A percentile compares a stretch with the other conserved stretches of the same genome.
phyloP scores from a whole-genome alignment of 768 basidiomycete genomes.

The Sarcodon sp. region DNA sequence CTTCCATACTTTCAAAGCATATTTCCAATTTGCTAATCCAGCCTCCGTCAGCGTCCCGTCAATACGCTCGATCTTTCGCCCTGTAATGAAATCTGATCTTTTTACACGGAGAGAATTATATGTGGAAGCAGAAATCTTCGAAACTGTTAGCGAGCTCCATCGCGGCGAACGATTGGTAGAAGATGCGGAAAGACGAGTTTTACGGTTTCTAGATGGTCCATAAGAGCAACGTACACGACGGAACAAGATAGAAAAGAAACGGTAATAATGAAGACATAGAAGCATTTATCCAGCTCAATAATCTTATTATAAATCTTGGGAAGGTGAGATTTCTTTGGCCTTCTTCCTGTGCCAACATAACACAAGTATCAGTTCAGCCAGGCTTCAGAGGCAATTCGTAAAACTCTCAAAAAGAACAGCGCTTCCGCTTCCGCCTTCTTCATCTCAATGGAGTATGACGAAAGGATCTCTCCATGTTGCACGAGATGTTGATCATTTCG shows the following conservation, averaged over 20 bases:
- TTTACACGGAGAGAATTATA: slow-evolving; percentile 87
- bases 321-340: slow-evolving; percentile 32
- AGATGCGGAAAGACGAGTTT: slow-evolving; percentile 56
- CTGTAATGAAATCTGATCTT: slow-evolving; percentile 38
- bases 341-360: background rate
- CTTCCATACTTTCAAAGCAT: slow-evolving; percentile 20
- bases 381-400: slow-evolving; percentile 80
- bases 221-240: slow-evolving; percentile 14
- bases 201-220: slow-evolving; percentile 51
- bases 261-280: slow-evolving; percentile 29
- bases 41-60: slow-evolving; percentile 10
- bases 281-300: slow-evolving; percentile 50
- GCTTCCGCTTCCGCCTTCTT: slow-evolving; percentile 43
- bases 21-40: slow-evolving; percentile 16
- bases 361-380: slow-evolving; percentile 45
- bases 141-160: slow-evolving; percentile 47
- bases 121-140: slow-evolving; percentile 77
- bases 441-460: background rate
- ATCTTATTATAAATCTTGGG: slow-evolving; percentile 70
- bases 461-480: background rate
- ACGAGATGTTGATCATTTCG: background rate
- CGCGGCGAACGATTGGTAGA: slow-evolving; percentile 59
- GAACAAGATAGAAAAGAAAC: slow-evolving; percentile 35
- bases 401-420: slow-evolving; percentile 93
- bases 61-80: background rate